Percentiles rank a stretch among this genome's conserved stretches.
Evolutionary conservation across 2,329 filamentous ascomycete genomes (phyloP).

Genomic region (Myotisia sp.): DNA sequence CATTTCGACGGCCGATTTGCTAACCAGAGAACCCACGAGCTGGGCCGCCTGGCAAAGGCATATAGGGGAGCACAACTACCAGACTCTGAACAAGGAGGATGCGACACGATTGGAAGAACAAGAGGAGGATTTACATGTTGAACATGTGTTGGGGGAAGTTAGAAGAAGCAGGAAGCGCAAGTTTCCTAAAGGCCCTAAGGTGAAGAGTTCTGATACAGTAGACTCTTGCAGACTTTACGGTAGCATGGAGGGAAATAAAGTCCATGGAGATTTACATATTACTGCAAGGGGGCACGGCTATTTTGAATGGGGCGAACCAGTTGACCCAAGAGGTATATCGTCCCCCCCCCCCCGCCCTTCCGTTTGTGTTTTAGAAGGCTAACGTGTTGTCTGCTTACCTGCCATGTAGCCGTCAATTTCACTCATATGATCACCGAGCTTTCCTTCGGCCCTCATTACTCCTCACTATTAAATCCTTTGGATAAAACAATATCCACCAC

Average conservation of each 20-base stretch:
- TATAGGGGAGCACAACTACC: conserved; percentile 44
- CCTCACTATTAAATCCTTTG: conserved; percentile 81
- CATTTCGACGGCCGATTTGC: conserved; percentile 62
- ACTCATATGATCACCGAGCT: conserved; percentile 91
- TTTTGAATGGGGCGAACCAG: conserved; percentile 59
- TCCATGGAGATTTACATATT: conserved; percentile 96
- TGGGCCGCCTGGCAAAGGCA: conserved; percentile 65
- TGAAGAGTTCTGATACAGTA: conserved; percentile 40
- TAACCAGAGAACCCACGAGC: conserved; percentile 61
- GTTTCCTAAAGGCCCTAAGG: conserved; percentile 57
- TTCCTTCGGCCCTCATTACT: conserved; percentile 94
- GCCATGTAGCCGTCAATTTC: conserved; percentile 72
- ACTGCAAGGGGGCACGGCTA: conserved; percentile 95
- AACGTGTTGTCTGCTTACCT: conserved; percentile 4
- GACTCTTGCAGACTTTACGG: conserved; percentile 85
- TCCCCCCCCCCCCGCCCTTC: neutral
- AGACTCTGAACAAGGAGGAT: conserved; percentile 49
- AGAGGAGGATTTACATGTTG: conserved; percentile 67
- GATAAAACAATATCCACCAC: conserved; percentile 75
- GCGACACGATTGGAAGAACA: conserved; percentile 32
- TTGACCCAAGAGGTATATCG: conserved; percentile 58
- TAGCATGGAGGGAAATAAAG: conserved; percentile 82
- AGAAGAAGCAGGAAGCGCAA: conserved; percentile 51
- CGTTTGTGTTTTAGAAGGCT: neutral
- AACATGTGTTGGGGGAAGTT: conserved; percentile 70